Base-by-base conservation (phyloP, 148 eudicot species). In the Fagopyrum homotropicum region DNA sequence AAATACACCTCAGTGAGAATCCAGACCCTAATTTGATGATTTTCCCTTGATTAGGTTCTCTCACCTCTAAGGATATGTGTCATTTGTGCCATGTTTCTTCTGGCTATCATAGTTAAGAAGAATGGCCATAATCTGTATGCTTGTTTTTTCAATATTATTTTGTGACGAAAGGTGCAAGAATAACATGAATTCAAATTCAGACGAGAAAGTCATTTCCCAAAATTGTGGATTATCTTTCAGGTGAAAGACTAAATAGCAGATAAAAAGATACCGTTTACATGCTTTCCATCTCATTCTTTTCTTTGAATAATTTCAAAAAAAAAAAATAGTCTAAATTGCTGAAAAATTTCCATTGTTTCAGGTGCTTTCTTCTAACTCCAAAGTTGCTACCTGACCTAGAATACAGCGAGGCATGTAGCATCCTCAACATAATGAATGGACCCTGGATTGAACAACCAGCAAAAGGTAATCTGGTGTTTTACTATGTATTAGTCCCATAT, bases 351-450 rank as follows among this genome's bases (percentile, higher is more conserved):
- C 14, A 2, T 70, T 9, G 30, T 1, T 45, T 22, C 92, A 95
- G 99, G 85, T 95, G 99, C 75, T 95, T 95, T 85, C 78, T 95
- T 83, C 96, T 95, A 51, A 95, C 99, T 17, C 99, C 99, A 48
- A 95, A 95, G 86, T 82, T 95, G 84, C 88, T 95, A 69, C 90
- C 97, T 15, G 84, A 89, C 75, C 86, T 95, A 61, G 89, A 90
- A 47, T 95, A 95, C 77, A 88, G 94, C 55, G 93, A 92, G 63
- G 96, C 93, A 43, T 92, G 97, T 69, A 92, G 91, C 84, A 81
- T 92, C 66, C 84, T 95, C 74, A 86, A 81, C 47, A 84, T 95
- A 59, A 92, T 95, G 96, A 95, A 90, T 57, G 99, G 99, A 4
- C 96, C 99, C 4, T 95, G 92, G 92, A 89, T 92, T 54, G 97